Evolutionary conservation across 305 asterid species (phyloP), one percentile per base, ranked within the genome.

Genomic region (Euphrasia arctica): DNA sequence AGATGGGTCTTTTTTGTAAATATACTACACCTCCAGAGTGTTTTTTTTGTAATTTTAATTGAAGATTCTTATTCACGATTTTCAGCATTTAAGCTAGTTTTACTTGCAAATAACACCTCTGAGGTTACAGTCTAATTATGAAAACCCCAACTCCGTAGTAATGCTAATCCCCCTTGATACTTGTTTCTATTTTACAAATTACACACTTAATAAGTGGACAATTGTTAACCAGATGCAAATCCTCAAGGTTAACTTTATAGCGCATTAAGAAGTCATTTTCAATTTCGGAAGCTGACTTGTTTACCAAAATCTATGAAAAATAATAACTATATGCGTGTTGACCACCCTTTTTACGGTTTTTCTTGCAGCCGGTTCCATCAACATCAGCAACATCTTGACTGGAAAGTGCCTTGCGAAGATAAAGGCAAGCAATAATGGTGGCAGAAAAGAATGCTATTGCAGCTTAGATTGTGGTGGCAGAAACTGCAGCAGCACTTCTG

Each of bases 331-430:
- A 36, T 36, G 45, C 12, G 3, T 39, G 45, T 39, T 39, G 45
- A 39, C 45, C 45, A 39, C 45, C 45, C 45, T 39, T 39, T 39
- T 8, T 22, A 47, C 66, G 54, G 63, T 73, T 49, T 72, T 63
- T 48, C 29, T 8, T 72, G 79, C 90, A 83, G 96, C 91, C 12
- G 98, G 96, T 3, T 91, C 98, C 1, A 91, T 91, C 71, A 91
- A 91, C 50, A 78, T 91, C 73, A 91, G 96, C 90, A 89, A 91
- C 54, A 89, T 91, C 71, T 78, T 89, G 76, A 86, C 98, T 0
- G 98, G 98, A 43, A 89, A 91, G 81, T 91, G 98, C 79, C 85
- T 91, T 49, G 95, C 98, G 7, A 91, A 91, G 81, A 89, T 91
- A 58, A 89, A 82, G 77, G 96, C 84, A 15, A 85, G 70, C 78